These are phyloP conservation scores for Starmerella gropengiesseri DNA, from an alignment of 805 yeast species.

Conservation along the genomic window DNA sequence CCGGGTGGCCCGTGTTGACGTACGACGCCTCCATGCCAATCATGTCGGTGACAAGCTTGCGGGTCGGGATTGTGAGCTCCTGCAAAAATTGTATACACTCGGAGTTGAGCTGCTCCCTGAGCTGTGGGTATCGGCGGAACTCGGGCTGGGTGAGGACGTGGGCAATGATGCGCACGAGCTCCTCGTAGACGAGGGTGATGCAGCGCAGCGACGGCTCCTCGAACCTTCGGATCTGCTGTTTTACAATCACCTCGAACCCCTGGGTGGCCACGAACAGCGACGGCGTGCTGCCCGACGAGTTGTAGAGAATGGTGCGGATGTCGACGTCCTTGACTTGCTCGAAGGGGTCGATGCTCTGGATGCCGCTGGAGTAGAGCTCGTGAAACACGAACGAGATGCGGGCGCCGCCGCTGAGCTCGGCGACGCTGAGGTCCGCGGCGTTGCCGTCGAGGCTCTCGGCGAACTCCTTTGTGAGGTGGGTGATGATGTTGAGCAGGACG, in stretches of 20 bases:
- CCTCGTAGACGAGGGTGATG: conserved; percentile 84
- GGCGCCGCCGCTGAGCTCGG: conserved; percentile 95
- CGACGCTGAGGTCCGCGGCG: conserved; percentile 74
- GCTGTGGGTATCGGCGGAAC: conserved; percentile 79
- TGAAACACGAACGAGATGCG: conserved; percentile 95
- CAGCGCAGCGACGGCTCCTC: conserved; percentile 89
- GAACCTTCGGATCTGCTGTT: conserved; percentile 84
- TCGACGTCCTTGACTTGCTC: conserved; percentile 93
- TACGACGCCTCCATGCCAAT: conserved; percentile 83
- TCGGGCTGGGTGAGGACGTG: conserved; percentile 74
- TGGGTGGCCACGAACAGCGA: conserved; percentile 93
- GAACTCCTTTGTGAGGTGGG: conserved; percentile 86
- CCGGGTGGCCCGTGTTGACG: conserved; percentile 96
- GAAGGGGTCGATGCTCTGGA: conserved; percentile 85
- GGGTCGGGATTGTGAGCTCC: conserved; percentile 73
- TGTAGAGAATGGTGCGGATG: conserved; percentile 92
- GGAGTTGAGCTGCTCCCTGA: conserved; percentile 76
- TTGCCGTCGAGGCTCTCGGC: conserved; percentile 86
- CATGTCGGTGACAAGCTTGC: conserved; percentile 70
- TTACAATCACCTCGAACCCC: conserved; percentile 90
- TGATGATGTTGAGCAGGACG: conserved; percentile 78
- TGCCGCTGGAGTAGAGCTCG: conserved; percentile 88
- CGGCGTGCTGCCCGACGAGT: conserved; percentile 93
- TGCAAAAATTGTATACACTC: conserved; percentile 71
- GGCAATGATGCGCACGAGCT: conserved; percentile 77